Evolutionary conservation across 768 basidiomycete genomes (phyloP).

Genomic region (Lentinula boryana): DNA sequence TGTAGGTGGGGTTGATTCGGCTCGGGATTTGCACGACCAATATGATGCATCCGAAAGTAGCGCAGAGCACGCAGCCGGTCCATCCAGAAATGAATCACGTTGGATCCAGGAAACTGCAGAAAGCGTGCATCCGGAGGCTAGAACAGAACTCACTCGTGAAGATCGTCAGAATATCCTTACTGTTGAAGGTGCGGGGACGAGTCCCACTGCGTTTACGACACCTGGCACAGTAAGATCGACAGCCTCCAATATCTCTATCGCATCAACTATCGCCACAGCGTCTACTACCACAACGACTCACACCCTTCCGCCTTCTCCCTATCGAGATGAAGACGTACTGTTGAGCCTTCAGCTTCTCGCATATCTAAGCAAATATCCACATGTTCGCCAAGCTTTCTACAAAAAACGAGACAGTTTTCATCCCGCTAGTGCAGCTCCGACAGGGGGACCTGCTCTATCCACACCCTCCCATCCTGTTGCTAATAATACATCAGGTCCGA

Average conservation of each 20-base stretch:
- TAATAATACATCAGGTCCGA: neutral
- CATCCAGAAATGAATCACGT: neutral
- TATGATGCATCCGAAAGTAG: neutral
- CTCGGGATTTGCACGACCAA: neutral
- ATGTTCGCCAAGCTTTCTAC: constrained; percentile 94
- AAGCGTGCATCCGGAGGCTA: neutral
- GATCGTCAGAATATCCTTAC: neutral
- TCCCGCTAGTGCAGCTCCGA: constrained; percentile 51
- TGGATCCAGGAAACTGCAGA: neutral
- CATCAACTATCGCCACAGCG: constrained; percentile 4
- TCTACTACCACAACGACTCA: constrained; percentile 16
- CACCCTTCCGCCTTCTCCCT: constrained; percentile 42
- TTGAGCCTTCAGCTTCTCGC: constrained; percentile 89
- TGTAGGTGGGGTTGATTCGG: neutral
- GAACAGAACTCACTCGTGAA: neutral
- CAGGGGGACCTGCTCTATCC: constrained; percentile 6
- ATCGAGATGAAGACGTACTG: constrained; percentile 92
- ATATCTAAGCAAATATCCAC: constrained; percentile 96
- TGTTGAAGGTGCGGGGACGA: neutral
- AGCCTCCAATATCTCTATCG: constrained; percentile 1
- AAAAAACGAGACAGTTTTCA: constrained; percentile 80
- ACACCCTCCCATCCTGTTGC: neutral
- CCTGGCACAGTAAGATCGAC: constrained; percentile 3
- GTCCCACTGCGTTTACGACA: neutral
- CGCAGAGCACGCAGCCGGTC: neutral